A percentile compares a stretch with the other conserved stretches of the same genome.
phyloP scores from a whole-genome alignment of 139 green algal species.

The Chlamydomonas eustigma region DNA sequence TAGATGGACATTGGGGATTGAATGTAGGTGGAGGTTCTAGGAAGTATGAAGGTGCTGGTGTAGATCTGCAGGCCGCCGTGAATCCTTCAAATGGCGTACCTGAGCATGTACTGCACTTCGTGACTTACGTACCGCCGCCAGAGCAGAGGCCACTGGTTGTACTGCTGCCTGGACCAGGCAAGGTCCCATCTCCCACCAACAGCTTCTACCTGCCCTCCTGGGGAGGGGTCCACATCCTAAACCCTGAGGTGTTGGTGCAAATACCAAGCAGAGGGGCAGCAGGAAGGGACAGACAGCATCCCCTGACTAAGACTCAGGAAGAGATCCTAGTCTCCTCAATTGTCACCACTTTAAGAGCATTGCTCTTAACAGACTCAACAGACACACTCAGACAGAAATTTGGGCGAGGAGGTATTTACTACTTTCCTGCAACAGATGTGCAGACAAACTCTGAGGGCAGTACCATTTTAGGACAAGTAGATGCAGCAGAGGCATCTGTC shows the following conservation, averaged over 20 bases:
- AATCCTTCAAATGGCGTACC: constrained; percentile 14
- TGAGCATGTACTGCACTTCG: constrained; percentile 45
- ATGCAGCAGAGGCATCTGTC: no score
- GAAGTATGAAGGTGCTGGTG: not conserved
- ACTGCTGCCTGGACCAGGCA: not conserved
- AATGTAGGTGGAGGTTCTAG: constrained; percentile 8
- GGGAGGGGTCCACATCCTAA: constrained; percentile 47
- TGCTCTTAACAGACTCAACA: no score
- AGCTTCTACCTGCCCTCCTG: constrained; percentile 48
- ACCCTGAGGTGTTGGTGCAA: constrained; percentile 4
- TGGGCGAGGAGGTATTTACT: no score
- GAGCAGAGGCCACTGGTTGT: constrained; percentile 39
- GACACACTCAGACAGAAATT: no score
- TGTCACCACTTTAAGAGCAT: no score
- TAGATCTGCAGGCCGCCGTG: not conserved
- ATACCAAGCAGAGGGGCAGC: not conserved
- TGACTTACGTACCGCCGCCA: constrained; percentile 43
- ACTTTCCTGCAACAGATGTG: no score
- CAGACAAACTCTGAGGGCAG: no score
- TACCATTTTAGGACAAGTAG: no score
- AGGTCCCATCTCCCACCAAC: constrained; percentile 22
- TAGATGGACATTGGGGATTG: constrained; percentile 41
- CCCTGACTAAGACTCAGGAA: no score
- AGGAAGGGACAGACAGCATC: no score
- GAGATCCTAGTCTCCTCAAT: no score